Evolutionary conservation across 2,329 filamentous ascomycete genomes (phyloP), one percentile per base, ranked within the genome.

Genomic region (Pseudopyricularia javanii): DNA sequence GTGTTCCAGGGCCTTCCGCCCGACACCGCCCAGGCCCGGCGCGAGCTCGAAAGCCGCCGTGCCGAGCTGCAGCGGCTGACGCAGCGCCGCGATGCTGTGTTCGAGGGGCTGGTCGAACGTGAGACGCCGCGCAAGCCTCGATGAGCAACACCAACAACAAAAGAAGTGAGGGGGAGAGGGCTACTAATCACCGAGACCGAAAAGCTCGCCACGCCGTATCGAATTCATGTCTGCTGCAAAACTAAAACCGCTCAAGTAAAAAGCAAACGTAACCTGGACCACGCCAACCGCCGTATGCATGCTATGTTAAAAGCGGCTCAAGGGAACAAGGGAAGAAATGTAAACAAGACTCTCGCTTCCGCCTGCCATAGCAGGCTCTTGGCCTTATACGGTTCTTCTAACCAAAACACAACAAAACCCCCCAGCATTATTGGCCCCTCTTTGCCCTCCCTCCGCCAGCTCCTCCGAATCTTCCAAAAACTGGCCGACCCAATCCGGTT

Each of bases 1-100:
- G 74, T 74, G 22, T 95, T 89, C 59, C 78, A 83, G 52, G 82
- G 85, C 7, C 66, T 95, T 55, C 86, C 90, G 1, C 82, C 82
- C 6, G 83, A 95, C 61, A 68, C 78, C 8, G 76, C 83, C 49
- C 74, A 79, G 48, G 89, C 89, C 34, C 77, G 83, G 59, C 68
- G 73, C n/a, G 82, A 88, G 63, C 74, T 95, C 28, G 85, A 86
- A 57, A 71, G 74, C 30, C 68, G 90, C 45, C 78, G 86, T 55
- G 69, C 71, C 2, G 80, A 89, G 61, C 70, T 95, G 47, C 73
- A 76, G 37, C 68, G 70, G 9, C 68, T 88, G 51, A 82, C 76
- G 28, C 73, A 74, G 57, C 74, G 75, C 59, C 77, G 90, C 52
- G 88, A 95, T 64, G 74, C 70, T 30, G 73, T 88, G 53, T 94